A percentile compares a stretch with the other conserved stretches of the same genome.
Evolutionary conservation across 2,329 filamentous ascomycete species (phyloP).

Genomic region (Cryphonectria radicalis): DNA sequence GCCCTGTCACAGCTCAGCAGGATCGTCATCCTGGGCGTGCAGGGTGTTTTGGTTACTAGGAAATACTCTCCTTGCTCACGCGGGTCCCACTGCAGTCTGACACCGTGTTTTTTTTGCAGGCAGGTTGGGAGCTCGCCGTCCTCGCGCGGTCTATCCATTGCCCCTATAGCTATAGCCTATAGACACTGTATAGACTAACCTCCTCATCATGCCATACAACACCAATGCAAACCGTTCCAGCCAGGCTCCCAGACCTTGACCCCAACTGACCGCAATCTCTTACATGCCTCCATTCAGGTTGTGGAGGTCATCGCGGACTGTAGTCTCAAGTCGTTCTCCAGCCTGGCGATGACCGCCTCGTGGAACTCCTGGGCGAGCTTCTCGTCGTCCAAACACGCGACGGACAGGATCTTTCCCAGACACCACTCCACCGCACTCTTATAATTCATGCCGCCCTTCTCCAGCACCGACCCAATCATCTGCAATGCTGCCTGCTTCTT

Average conservation of each 20-base stretch:
- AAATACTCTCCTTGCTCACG: no score
- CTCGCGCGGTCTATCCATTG: no score
- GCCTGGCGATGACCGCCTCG: conserved; percentile 2
- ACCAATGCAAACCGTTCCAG: background rate
- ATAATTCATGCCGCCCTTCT: conserved; percentile 15
- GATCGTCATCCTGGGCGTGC: background rate
- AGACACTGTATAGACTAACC: no score
- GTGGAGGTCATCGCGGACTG: background rate
- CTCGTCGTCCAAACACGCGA: conserved; percentile 14
- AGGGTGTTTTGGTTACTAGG: no score
- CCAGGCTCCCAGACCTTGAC: background rate
- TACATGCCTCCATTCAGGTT: background rate
- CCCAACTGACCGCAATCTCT: background rate
- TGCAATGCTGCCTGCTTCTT: conserved; percentile 10
- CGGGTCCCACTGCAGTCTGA: no score
- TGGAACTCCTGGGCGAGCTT: conserved; percentile 15
- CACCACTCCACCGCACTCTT: conserved; percentile 12
- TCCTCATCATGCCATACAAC: background rate
- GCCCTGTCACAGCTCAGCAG: background rate
- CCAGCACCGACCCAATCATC: conserved; percentile 5
- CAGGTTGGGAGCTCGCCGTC: no score
- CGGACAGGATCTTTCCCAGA: conserved; percentile 6
- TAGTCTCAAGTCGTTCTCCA: conserved; percentile 10
- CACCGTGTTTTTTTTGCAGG: no score
- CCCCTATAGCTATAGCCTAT: no score